Evolutionary conservation across 129 eudicot genomes (phyloP).

Genomic region (Deinandra increscens): DNA sequence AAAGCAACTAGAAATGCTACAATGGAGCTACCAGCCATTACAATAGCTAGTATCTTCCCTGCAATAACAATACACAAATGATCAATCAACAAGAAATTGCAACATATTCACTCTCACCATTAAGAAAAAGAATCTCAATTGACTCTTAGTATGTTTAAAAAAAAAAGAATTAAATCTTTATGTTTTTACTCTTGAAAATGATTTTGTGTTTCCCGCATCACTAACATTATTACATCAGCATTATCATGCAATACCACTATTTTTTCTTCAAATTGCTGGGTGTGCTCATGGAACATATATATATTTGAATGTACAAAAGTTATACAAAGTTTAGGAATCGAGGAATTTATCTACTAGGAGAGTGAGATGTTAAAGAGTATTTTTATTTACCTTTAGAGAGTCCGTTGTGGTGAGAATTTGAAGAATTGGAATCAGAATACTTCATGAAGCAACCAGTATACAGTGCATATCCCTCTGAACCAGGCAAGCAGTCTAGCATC

Average conservation of each 20-base stretch:
- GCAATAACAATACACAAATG: constrained; percentile 21
- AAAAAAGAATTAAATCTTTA: neutral
- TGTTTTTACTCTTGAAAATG: neutral
- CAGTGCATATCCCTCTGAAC: constrained; percentile 38
- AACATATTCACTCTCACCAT: neutral
- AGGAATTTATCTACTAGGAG: neutral
- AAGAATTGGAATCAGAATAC: constrained; percentile 34
- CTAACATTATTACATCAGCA: too few species aligned
- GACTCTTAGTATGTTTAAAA: neutral
- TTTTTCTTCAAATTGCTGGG: too few species aligned
- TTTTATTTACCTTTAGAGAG: constrained; percentile 12
- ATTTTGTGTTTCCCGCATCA: too few species aligned
- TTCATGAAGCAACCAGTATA: constrained; percentile 44
- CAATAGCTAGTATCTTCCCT: constrained; percentile 46
- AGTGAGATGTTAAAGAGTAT: neutral
- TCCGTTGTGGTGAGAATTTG: constrained; percentile 8
- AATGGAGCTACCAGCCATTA: constrained; percentile 47
- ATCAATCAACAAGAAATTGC: neutral
- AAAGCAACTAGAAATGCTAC: constrained; percentile 42
- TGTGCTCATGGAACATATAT: too few species aligned
- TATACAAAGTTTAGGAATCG: neutral
- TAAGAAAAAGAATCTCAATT: neutral
- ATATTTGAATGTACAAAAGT: neutral
- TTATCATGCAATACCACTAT: too few species aligned
- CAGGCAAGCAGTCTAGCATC: constrained; percentile 42